Conservation (phyloP, 805 yeast species). For the Pichia cabralensis region DNA sequence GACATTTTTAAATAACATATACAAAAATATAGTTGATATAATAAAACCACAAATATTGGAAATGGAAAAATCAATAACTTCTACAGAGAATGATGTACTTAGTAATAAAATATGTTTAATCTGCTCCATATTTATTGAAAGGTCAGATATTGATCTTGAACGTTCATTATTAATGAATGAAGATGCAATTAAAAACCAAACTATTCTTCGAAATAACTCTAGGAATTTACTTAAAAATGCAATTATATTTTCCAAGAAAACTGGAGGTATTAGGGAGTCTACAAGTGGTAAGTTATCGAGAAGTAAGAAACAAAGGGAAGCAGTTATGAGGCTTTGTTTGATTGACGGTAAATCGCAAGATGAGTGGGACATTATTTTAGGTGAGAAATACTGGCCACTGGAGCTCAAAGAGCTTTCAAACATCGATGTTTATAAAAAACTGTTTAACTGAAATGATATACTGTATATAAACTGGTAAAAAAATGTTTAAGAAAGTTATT, state of each 20-base stretch:
- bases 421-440: conserved; percentile 13
- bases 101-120: conserved; percentile 25
- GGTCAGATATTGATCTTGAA: conserved; percentile 45
- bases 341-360: conserved; percentile 30
- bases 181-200: conserved; percentile 24
- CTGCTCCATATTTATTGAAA: conserved; percentile 35
- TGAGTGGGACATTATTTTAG: conserved; percentile 20
- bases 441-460: not conserved
- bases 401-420: conserved; percentile 20
- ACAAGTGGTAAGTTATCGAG: conserved; percentile 33
- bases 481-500: conserved; percentile 2
- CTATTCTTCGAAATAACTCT: conserved; percentile 29
- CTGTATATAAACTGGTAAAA: not conserved
- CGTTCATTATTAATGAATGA: conserved; percentile 29
- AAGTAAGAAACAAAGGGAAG: conserved; percentile 33
- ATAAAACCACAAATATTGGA: conserved; percentile 19
- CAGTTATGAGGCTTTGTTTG: conserved; percentile 35
- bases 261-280: conserved; percentile 45
- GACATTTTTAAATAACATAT: conserved; percentile 27
- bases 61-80: conserved; percentile 8
- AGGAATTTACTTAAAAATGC: conserved; percentile 37
- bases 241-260: conserved; percentile 31
- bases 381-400: conserved; percentile 19
- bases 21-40: conserved; percentile 31
- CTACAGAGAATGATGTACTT: conserved; percentile 13